A percentile compares a stretch with the other conserved stretches of the same genome.
These are phyloP conservation scores for Cercophora samala DNA, from an alignment of 495 filamentous ascomycete genomes.

Conservation along the genomic window DNA sequence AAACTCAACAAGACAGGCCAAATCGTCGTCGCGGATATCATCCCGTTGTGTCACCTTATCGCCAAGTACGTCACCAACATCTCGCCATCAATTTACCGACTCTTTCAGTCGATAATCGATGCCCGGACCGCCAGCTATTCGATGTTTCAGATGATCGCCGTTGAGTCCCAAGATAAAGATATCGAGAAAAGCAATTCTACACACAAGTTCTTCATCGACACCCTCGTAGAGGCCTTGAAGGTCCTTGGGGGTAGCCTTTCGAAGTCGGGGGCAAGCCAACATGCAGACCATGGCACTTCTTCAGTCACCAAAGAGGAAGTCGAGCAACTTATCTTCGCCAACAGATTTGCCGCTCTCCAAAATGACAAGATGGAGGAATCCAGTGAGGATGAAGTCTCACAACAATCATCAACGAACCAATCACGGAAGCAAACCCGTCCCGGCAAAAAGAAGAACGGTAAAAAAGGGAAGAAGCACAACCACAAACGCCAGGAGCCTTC, in stretches of 20 bases:
- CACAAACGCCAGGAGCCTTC: not conserved
- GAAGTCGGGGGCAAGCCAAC: slow-evolving; percentile 16
- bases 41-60: slow-evolving; percentile 37
- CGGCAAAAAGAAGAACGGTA: slow-evolving; percentile 43
- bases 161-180: slow-evolving; percentile 35
- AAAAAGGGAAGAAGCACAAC: slow-evolving; percentile 26
- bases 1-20: slow-evolving; percentile 20
- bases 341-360: slow-evolving; percentile 32
- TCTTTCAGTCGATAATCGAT: slow-evolving; percentile 36
- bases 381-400: slow-evolving; percentile 5
- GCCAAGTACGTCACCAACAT: slow-evolving; percentile 29
- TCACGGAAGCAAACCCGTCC: slow-evolving; percentile 22
- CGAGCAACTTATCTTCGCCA: slow-evolving; percentile 32
- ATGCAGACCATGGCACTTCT: not conserved
- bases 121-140: slow-evolving; percentile 24
- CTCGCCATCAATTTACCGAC: slow-evolving; percentile 26
- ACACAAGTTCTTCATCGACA: slow-evolving; percentile 43
- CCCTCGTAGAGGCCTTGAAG: slow-evolving; percentile 35
- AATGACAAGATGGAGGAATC: slow-evolving; percentile 19
- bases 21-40: slow-evolving; percentile 32
- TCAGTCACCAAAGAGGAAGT: slow-evolving; percentile 25
- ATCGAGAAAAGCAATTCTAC: slow-evolving; percentile 39
- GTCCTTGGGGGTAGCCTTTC: slow-evolving; percentile 29
- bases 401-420: slow-evolving; percentile 11
- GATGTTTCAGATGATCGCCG: slow-evolving; percentile 32